These are phyloP conservation scores for Przewalskia tangutica DNA, from an alignment of 257 asterid species.

Conservation along the genomic window DNA sequence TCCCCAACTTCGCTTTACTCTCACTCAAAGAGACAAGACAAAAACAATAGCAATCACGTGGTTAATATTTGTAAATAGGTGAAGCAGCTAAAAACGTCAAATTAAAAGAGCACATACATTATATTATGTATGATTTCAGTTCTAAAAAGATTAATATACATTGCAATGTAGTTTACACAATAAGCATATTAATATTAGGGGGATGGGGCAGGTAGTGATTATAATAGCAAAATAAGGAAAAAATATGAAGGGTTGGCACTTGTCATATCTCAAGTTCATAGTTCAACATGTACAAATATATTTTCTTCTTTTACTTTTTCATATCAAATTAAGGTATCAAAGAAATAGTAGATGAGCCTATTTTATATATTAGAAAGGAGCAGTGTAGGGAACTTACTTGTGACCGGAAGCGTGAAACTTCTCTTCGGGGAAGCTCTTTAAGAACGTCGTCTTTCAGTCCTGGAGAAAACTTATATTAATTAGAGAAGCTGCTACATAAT, in stretches of 20 bases:
- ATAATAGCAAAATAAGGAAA: background rate
- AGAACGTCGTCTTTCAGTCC: conserved; percentile 84
- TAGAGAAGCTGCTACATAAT: background rate
- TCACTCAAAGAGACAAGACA: background rate
- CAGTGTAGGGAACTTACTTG: conserved; percentile 31
- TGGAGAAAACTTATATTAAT: conserved; percentile 20
- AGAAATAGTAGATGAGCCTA: background rate
- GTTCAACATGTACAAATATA: background rate
- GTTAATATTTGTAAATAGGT: background rate
- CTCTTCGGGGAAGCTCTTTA: conserved; percentile 72
- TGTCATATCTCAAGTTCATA: background rate
- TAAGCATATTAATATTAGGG: background rate
- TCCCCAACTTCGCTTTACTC: background rate
- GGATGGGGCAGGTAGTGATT: background rate
- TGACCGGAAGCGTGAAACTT: conserved; percentile 63
- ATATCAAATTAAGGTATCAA: background rate
- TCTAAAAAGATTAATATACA: background rate
- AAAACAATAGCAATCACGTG: background rate
- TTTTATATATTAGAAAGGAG: background rate
- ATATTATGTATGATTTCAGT: background rate
- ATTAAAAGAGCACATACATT: background rate
- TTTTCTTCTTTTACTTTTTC: background rate
- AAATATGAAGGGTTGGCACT: background rate
- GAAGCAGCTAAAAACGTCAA: background rate
- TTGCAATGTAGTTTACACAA: background rate